Conservation (phyloP, 768 basidiomycete genomes). For the Suillus clintonianus region DNA sequence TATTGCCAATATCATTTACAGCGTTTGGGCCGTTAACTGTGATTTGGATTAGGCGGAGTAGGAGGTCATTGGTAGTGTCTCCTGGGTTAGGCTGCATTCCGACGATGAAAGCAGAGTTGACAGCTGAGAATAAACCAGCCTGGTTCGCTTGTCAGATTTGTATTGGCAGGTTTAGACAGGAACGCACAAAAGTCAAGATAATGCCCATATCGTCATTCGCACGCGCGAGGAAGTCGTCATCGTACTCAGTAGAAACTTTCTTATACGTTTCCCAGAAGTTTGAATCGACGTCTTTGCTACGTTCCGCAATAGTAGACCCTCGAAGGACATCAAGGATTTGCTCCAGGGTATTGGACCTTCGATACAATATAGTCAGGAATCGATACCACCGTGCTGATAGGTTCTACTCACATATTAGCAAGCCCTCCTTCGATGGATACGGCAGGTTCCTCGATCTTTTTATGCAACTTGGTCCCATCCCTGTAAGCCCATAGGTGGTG, state of each 20-base stretch:
- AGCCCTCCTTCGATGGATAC: not conserved
- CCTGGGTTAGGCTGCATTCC: not conserved
- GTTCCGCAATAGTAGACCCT: not conserved
- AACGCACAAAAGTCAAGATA: not conserved
- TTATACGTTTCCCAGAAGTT: not conserved
- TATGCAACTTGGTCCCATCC: not conserved
- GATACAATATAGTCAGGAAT: not conserved
- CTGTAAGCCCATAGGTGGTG: not conserved
- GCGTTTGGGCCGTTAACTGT: not conserved
- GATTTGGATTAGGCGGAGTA: not conserved
- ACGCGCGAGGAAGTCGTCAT: not conserved
- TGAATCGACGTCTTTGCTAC: not conserved
- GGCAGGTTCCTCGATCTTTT: not conserved
- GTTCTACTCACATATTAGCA: not conserved
- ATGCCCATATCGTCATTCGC: slow-evolving; percentile 1
- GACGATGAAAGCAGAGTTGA: not conserved
- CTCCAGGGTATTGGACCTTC: not conserved
- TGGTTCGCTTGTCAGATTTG: not conserved
- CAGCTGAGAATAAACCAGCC: slow-evolving; percentile 2
- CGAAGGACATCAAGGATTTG: not conserved
- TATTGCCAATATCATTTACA: not conserved
- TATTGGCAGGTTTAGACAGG: not conserved
- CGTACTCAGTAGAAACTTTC: not conserved
- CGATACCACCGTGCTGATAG: not conserved
- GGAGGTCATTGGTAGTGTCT: not conserved